A percentile compares a stretch with the other conserved stretches of the same genome.
These are phyloP conservation scores for Cercospora sp. DNA, from an alignment of 2,329 filamentous ascomycete genomes.

Conservation along the genomic window DNA sequence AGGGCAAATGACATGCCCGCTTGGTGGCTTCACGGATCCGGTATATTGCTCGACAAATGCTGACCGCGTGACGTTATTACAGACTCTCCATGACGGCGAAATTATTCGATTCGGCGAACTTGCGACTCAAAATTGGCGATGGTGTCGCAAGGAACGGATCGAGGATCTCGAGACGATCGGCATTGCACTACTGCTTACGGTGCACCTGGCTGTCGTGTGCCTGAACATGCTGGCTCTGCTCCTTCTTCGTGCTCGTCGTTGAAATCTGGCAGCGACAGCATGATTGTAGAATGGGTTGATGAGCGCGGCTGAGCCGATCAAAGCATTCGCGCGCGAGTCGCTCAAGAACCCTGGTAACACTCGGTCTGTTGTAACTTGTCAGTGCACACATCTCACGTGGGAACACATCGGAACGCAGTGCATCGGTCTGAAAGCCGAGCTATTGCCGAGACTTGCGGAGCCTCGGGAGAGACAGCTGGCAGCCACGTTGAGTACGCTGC, in stretches of 20 bases:
- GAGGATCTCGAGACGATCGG: neutral
- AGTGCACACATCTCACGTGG: neutral
- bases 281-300: no score
- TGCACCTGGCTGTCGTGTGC: neutral
- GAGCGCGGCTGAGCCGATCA: no score
- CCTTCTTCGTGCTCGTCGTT: no score
- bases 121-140: neutral
- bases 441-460: slow-evolving; percentile 8
- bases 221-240: neutral
- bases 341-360: no score
- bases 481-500: neutral
- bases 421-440: neutral
- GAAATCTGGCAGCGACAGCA: no score
- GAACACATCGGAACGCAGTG: neutral
- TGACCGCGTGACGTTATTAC: neutral
- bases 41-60: neutral
- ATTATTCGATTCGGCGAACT: neutral
- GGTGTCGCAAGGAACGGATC: neutral
- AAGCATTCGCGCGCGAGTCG: no score
- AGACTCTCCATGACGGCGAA: neutral
- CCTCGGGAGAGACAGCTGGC: neutral
- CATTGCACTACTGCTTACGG: neutral
- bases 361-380: no score
- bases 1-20: neutral
- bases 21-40: neutral